Evolutionary conservation across 177 flowering plant species (phyloP).

Genomic region (Vitis hybrid): DNA sequence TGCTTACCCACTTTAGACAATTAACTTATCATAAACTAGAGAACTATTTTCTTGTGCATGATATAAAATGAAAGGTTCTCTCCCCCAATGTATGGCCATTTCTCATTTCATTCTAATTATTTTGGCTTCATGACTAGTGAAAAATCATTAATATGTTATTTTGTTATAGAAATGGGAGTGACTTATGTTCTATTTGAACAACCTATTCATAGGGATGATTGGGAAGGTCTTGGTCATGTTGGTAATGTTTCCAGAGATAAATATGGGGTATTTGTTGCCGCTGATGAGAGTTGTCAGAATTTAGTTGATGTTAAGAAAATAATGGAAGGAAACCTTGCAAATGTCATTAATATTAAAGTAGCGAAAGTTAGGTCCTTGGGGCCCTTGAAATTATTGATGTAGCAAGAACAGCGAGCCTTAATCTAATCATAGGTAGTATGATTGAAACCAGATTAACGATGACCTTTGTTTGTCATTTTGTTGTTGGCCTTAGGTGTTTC

Average conservation of each 20-base stretch:
- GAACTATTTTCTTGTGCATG: background rate
- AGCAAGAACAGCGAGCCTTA: constrained; percentile 56
- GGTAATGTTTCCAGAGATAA: constrained; percentile 53
- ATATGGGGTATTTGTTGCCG: constrained; percentile 83
- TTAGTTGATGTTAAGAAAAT: constrained; percentile 66
- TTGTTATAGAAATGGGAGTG: constrained; percentile 71
- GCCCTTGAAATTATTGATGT: constrained; percentile 69
- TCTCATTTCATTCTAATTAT: background rate
- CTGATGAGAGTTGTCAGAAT: constrained; percentile 89
- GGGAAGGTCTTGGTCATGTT: constrained; percentile 86
- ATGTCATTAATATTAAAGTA: constrained; percentile 83
- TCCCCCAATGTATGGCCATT: background rate
- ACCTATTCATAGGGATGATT: constrained; percentile 89
- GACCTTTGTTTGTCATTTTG: constrained; percentile 95
- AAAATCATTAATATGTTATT: background rate
- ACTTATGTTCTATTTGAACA: constrained; percentile 88
- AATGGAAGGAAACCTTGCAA: constrained; percentile 60
- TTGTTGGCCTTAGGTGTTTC: constrained; percentile 93
- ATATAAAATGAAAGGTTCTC: background rate
- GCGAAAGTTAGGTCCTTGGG: constrained; percentile 87
- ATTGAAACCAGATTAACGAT: constrained; percentile 91
- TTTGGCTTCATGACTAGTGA: constrained; percentile 2
- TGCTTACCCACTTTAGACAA: background rate
- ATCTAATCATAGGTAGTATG: constrained; percentile 94
- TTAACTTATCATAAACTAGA: background rate